Evolutionary conservation across 2,329 filamentous ascomycete genomes (phyloP).

Genomic region (Orbilia quercus): DNA sequence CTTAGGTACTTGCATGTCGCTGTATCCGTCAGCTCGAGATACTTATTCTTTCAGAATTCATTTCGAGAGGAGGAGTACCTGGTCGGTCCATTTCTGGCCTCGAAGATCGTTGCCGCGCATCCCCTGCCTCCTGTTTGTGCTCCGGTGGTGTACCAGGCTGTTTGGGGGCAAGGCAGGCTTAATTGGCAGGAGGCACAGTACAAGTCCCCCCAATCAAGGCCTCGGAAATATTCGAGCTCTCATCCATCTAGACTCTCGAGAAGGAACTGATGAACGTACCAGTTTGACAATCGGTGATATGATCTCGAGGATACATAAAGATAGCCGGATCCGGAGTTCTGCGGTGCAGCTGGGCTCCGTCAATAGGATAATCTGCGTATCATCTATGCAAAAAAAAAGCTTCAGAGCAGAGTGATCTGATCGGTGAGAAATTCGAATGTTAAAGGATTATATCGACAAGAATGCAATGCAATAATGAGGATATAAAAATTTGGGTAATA

Average conservation of each 20-base stretch:
- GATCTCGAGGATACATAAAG: slow-evolving; percentile 10
- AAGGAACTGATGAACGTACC: slow-evolving; percentile 43
- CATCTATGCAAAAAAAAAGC: too few species aligned
- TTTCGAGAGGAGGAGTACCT: slow-evolving; percentile 25
- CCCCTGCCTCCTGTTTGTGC: slow-evolving; percentile 29
- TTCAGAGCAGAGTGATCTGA: too few species aligned
- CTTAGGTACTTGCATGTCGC: too few species aligned
- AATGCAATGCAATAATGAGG: neutral
- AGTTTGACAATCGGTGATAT: slow-evolving; percentile 30
- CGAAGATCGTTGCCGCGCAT: slow-evolving; percentile 50
- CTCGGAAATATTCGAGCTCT: slow-evolving; percentile 5
- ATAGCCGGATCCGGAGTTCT: slow-evolving; percentile 31
- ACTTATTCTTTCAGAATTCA: slow-evolving; percentile 35
- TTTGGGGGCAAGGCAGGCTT: slow-evolving; percentile 3
- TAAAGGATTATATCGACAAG: too few species aligned
- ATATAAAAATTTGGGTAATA: neutral
- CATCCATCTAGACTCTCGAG: slow-evolving; percentile 11
- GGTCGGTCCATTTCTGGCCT: slow-evolving; percentile 18
- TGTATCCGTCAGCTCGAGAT: slow-evolving; percentile 24
- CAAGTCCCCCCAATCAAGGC: slow-evolving; percentile 24
- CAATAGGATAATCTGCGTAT: neutral
- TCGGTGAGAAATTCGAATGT: slow-evolving; percentile 3
- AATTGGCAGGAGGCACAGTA: slow-evolving; percentile 50
- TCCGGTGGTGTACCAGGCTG: slow-evolving; percentile 19
- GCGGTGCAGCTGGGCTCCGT: slow-evolving; percentile 5